A percentile compares a stretch with the other conserved stretches of the same genome.
Evolutionary conservation across 169 alveolate species (phyloP).

Genomic region (Plasmodium berghei): DNA sequence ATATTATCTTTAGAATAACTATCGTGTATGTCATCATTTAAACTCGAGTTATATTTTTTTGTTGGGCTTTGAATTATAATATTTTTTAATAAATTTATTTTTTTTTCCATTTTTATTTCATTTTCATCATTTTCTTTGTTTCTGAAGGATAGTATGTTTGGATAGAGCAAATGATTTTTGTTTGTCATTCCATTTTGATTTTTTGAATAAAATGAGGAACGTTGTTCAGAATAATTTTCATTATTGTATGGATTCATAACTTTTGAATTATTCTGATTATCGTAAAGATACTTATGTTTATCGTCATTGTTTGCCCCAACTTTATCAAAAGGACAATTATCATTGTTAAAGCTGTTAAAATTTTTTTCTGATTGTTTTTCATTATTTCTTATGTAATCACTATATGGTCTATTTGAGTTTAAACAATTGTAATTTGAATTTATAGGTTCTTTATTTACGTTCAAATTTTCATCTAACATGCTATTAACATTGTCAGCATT

Average conservation of each 20-base stretch:
- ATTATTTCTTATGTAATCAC: no score
- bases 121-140: slow-evolving; percentile 69
- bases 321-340: not conserved
- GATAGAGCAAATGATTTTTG: slow-evolving; percentile 9
- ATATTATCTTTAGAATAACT: slow-evolving; percentile 24
- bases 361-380: no score
- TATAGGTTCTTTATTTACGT: no score
- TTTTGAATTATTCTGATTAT: no score
- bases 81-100: slow-evolving; percentile 60
- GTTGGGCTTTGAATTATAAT: slow-evolving; percentile 41
- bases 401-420: no score
- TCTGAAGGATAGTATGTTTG: slow-evolving; percentile 13
- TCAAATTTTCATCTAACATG: no score
- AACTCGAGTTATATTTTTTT: slow-evolving; percentile 42
- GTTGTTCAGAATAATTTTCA: not conserved
- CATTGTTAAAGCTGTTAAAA: not conserved
- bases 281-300: no score
- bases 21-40: slow-evolving; percentile 61
- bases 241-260: no score
- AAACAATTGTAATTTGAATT: no score
- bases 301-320: no score
- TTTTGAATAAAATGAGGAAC: not conserved
- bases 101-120: slow-evolving; percentile 63
- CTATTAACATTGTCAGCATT: no score
- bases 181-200: not conserved